Base-by-base conservation (phyloP, 2,329 filamentous ascomycete genomes). In the Arthrobotrys pseudoclavata region DNA sequence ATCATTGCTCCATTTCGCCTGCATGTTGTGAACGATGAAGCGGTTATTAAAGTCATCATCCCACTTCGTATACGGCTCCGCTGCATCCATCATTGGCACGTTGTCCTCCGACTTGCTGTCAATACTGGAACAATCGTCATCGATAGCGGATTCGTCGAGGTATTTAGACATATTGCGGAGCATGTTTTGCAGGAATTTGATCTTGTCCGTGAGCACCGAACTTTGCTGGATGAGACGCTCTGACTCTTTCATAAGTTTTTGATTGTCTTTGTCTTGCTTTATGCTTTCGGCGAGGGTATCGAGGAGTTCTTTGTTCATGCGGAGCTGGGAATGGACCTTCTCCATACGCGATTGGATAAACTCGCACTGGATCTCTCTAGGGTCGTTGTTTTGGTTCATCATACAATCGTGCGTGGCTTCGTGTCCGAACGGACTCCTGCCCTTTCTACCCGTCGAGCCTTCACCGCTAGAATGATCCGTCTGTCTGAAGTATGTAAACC, bases 1-100 rank as follows among this genome's bases (percentile, higher is more conserved):
- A 10, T 94, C 89, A 81, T 99, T 99, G 85, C 97, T 98, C 96
- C 96, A 99, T 84, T 99, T 99, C 71, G 99, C 86, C 82, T 99
- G 96, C 83, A 96, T 89, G 81, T 99, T 99, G 86, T 99, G 96
- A 64, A 99, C 92, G 81, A 98, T 95, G 85, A 99, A 99, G 1
- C 96, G 92, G 82, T 99, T 99, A 83, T 96, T 96, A 86, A 97
- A 99, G 83, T 98, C 94, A 83, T 92, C 97, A 60, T 92, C 91
- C 80, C 95, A 95, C 80, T 97, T 94, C 15, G 92, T 89, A 2
- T 91, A 88, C 0, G 91, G 89, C 1, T 90, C 89, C 1, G 91
- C 88, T 26, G 55, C 55, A 79, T 93, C 90, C 66, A 91, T 85
- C 13, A 87, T 88, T 34, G 87, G 86, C 20, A 61, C n/a, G 6